These are phyloP conservation scores for Lyophyllum decastes DNA, from an alignment of 768 basidiomycete species.

Conservation along the genomic window DNA sequence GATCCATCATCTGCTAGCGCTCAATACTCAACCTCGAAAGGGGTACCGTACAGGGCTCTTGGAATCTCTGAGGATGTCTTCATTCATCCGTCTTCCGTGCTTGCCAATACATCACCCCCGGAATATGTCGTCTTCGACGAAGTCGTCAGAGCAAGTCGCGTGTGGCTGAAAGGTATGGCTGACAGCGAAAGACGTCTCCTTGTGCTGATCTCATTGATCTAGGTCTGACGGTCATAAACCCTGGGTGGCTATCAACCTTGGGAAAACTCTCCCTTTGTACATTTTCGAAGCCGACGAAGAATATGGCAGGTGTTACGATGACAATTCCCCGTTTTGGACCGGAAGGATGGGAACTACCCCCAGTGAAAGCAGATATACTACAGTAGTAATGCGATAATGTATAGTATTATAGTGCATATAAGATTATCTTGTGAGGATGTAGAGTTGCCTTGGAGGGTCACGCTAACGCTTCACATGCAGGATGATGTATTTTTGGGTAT, in stretches of 20 bases:
- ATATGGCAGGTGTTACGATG: slow-evolving; percentile 65
- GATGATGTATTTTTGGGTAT: background rate
- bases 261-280: slow-evolving; percentile 82
- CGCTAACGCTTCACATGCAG: background rate
- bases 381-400: slow-evolving; percentile 14
- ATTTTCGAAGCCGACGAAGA: slow-evolving; percentile 84
- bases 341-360: slow-evolving; percentile 85
- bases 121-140: slow-evolving; percentile 88
- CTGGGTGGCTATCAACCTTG: slow-evolving; percentile 82
- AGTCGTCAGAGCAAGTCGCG: slow-evolving; percentile 69
- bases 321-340: slow-evolving; percentile 85
- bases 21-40: slow-evolving; percentile 74
- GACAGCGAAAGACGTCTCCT: background rate
- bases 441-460: too few species aligned
- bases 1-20: slow-evolving; percentile 59
- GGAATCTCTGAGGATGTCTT: slow-evolving; percentile 86
- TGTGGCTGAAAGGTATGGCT: slow-evolving; percentile 76
- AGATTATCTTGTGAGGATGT: background rate
- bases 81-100: slow-evolving; percentile 87
- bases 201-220: slow-evolving; percentile 2
- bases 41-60: slow-evolving; percentile 81
- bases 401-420: background rate
- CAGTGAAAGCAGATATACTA: slow-evolving; percentile 47
- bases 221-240: slow-evolving; percentile 86
- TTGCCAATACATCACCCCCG: slow-evolving; percentile 70